phyloP scores from a whole-genome alignment of 179 eudicot species.

The Drosera spatulata region DNA sequence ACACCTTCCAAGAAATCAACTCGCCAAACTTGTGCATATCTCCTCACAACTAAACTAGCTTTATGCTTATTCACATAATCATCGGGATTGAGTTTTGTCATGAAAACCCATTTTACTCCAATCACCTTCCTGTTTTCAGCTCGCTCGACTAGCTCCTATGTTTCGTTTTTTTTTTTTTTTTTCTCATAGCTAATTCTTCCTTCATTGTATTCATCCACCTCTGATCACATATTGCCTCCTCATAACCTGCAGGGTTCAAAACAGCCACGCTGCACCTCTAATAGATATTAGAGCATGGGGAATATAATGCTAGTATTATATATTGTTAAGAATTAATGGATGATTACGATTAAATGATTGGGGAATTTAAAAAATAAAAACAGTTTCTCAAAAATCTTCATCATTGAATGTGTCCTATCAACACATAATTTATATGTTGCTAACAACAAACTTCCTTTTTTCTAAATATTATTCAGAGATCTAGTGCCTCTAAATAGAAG shows the following conservation, averaged over 20 bases:
- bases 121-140: background rate
- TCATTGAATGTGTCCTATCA: too few species aligned
- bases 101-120: background rate
- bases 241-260: background rate
- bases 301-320: background rate
- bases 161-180: background rate
- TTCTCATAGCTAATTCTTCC: background rate
- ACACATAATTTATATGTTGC: too few species aligned
- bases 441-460: too few species aligned
- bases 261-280: background rate
- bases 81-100: background rate
- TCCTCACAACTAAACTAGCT: background rate
- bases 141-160: background rate
- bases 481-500: constrained; percentile 6
- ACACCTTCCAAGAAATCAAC: background rate
- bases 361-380: too few species aligned
- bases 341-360: too few species aligned
- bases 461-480: constrained; percentile 9
- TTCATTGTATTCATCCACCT: background rate
- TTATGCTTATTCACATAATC: background rate
- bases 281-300: background rate
- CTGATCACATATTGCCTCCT: background rate
- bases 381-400: too few species aligned
- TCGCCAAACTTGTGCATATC: background rate
- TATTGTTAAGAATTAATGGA: too few species aligned